Evolutionary conservation across 2,329 filamentous ascomycete genomes (phyloP), one percentile per base, ranked within the genome.

Genomic region (Erysiphe pulchra): DNA sequence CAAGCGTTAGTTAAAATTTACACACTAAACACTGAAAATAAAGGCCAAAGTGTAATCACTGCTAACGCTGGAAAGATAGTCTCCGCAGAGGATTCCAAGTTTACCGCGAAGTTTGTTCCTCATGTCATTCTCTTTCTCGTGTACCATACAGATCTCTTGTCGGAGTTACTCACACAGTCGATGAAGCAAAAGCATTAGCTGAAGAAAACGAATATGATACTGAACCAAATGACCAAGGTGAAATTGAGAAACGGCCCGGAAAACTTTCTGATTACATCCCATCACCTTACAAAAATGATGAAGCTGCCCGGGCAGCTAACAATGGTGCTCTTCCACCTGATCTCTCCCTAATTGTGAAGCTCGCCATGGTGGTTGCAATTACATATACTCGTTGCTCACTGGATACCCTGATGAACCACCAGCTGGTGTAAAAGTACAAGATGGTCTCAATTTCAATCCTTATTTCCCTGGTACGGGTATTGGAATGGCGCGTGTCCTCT

Each of bases 381-480:
- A 98, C 73, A 84, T 98, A 68, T 98, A 95, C 75, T 84, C 70
- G 63, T 72, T 98, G 63, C 69, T 98, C 60, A 98, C 90, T 47
- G 90, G 90, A 56, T 98, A 98, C 66, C 90, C 90, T 49, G 90
- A 98, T 55, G 90, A 98, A 67, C 73, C 84, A 49, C 90, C 90
- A 46, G 83, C 90, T 45, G 90, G 90, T 61, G 85, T 82, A 51
- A 68, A 73, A 57, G 80, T 98, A 49, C 78, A 77, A 57, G 75
- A 77, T 50, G 90, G 90, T 59, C 77, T 98, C 66, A 94, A 95
- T 77, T 98, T 98, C 77, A 98, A 98, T 75, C 90, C 90, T 50
- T 98, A 94, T 73, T 98, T 98, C 78, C 90, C 90, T 48, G 90
- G 90, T 61, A 95, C 90, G 56, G 87, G 87, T 62, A 98, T 98